Evolutionary conservation across 441 rosid species (phyloP), one percentile per base, ranked within the genome.

Genomic region (Aquilaria agallochum): DNA sequence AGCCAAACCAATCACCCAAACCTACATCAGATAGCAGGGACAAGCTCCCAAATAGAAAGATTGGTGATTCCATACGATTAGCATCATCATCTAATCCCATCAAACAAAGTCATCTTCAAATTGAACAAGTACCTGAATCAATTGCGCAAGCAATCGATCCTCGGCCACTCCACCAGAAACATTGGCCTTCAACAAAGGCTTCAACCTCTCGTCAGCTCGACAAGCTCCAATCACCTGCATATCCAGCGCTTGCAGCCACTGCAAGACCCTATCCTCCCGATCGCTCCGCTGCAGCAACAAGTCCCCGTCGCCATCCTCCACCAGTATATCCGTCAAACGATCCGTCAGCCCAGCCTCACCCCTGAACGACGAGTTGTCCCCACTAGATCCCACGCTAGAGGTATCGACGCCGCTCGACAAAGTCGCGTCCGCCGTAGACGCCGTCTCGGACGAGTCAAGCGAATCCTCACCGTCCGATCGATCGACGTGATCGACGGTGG

Each of bases 211-310:
- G 11, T 94, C 97, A 3, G 83, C 90, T 31, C 99, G 81, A 75
- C 99, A 94, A 36, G 97, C 97, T 13, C 99, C 99, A 55, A 89
- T 65, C 13, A 94, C 89, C 60, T 91, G 99, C 87, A 89, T 67
- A 74, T 94, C 97, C 68, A 94, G 77, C 53, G 97, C 93, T 61
- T 77, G 97, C 9, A 94, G 70, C 99, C 97, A 94, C 81, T 72
- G 78, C 70, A 91, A 55, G 67, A 94, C 86, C 74, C 80, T 87
- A 71, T 84, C 93, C 68, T 84, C 96, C 13, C 87, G 80, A 70
- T 72, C 83, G 69, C 74, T 83, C n/a, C 65, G 69, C 32, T 86
- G 89, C 58, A 86, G 72, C 68, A 94, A 46, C 82, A 84, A 80
- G 66, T 85, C 97, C 42, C 84, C 83, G n/a, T 82, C 89, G 51